Base-by-base conservation (phyloP, 73 alveolate species). In the Uronychia setigera region DNA sequence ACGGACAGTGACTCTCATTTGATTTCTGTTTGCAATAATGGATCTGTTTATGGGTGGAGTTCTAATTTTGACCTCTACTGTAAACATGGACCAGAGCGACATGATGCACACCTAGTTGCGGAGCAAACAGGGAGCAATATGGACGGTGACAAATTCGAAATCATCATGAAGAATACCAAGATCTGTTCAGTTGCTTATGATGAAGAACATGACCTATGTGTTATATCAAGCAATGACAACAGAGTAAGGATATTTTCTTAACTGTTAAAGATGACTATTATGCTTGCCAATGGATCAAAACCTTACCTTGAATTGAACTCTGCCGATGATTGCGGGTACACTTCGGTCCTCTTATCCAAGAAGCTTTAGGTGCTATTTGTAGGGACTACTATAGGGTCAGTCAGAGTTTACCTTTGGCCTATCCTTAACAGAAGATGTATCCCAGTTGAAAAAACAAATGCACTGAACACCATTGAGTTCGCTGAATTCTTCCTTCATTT, bases 401-500 rank as follows among this genome's bases (percentile, higher is more conserved):
- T 92, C 59, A 78, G 95, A 80, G 90, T 89, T 5, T 88, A 83
- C 59, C 81, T 92, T 0, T 92, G 97, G 97, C 95, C 95, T 9
- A 60, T 92, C 35, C 31, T 46, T 19, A 46, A 46, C 67, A 46
- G 67, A 46, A 46, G 67, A 46, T 46, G 67, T 19, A 46, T 46
- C 67, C 67, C 67, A 46, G 67, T 89, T 32, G 74, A 74, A 33
- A 76, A 84, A 5, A 80, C 32, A 76, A 84, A 78, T 32, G 85
- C 26, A 28, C 67, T 33, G 0, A 34, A 59, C 57, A 77, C 74
- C 31, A 81, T 74, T 34, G 94, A 92, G 76, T 92, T 13, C 74
- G 82, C 88, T 76, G 97, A 88, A 75, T 89, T 84, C 74, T 57
- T 59, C 33, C 60, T 86, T 25, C 97, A 92, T 78, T 60, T 76